Base-by-base conservation (phyloP, 306 rosid species). In the Aeschynomene evenia region DNA sequence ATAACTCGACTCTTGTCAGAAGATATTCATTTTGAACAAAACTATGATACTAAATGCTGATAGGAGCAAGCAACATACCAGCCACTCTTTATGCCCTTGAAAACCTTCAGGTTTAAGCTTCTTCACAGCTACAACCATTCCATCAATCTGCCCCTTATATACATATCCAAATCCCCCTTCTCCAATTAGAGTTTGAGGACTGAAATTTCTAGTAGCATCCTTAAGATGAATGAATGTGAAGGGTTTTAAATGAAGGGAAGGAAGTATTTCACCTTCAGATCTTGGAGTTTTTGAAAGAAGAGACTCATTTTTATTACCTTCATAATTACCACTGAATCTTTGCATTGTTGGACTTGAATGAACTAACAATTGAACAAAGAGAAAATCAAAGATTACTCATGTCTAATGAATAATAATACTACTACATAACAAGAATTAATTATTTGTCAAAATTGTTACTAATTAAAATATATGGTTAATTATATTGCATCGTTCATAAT, bases 81-180 rank as follows among this genome's bases (percentile, higher is more conserved):
- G 67, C 98, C 98, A 93, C 81, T 93, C 96, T 73, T 88, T 90
- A 81, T 93, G 97, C 63, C 98, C 97, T 76, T 93, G 98, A 80
- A 88, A 85, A 40, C 96, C 97, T 81, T 93, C 89, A 36, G 88
- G 87, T 82, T 90, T 93, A 53, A 93, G 96, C 86, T 83, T 88
- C 88, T 93, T 93, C 60, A 88, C 96, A 26, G 97, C 98, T 43
- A 90, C 85, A 59, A 74, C 91, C 75, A 78, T 84, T 77, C 88
- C 79, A 65, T 86, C 95, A 73, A 93, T 77, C 93, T 90, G 83
- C 22, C 96, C 97, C 66, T 90, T 90, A 78, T 86, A 90, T 53
- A 93, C 94, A 63, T 80, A 71, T 36, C 98, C 97, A 62, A 93
- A 93, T 36, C 97, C 98, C 51, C 98, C 98, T 82, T 93, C 81